Evolutionary conservation across 169 alveolate species (phyloP).

Genomic region (Cryptosporidium meleagridis): DNA sequence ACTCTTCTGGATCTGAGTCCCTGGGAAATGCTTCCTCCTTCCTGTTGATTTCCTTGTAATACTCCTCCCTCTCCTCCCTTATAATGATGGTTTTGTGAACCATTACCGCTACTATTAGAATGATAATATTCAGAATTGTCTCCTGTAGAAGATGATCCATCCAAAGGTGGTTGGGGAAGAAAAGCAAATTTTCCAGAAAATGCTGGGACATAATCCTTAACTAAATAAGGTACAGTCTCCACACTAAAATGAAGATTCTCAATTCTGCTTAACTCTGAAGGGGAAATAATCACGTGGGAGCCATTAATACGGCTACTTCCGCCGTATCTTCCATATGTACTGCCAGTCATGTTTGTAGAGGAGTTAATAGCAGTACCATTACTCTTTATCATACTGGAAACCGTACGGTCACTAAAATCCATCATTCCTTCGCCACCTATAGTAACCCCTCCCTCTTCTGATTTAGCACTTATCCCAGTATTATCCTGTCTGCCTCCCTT

Average conservation of each 20-base stretch:
- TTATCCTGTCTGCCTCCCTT: not conserved
- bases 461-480: not conserved
- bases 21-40: not conserved
- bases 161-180: slow-evolving; percentile 44
- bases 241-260: slow-evolving; percentile 45
- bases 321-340: not conserved
- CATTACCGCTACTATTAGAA: not conserved
- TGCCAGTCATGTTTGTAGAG: not conserved
- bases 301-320: not conserved
- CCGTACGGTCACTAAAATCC: not conserved
- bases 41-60: slow-evolving; percentile 1
- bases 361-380: not conserved
- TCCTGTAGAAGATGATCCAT: slow-evolving; percentile 10
- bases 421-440: not conserved
- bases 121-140: not conserved
- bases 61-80: not conserved
- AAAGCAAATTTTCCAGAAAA: slow-evolving; percentile 69
- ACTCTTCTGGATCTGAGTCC: slow-evolving; percentile 57
- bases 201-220: slow-evolving; percentile 62
- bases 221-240: slow-evolving; percentile 34
- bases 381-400: not conserved
- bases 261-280: slow-evolving; percentile 23
- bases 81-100: not conserved
- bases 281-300: slow-evolving; percentile 4
- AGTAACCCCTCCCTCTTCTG: not conserved